Evolutionary conservation across 2,329 filamentous ascomycete genomes (phyloP), one percentile per base, ranked within the genome.

Genomic region (Neonectria neomacrospora): DNA sequence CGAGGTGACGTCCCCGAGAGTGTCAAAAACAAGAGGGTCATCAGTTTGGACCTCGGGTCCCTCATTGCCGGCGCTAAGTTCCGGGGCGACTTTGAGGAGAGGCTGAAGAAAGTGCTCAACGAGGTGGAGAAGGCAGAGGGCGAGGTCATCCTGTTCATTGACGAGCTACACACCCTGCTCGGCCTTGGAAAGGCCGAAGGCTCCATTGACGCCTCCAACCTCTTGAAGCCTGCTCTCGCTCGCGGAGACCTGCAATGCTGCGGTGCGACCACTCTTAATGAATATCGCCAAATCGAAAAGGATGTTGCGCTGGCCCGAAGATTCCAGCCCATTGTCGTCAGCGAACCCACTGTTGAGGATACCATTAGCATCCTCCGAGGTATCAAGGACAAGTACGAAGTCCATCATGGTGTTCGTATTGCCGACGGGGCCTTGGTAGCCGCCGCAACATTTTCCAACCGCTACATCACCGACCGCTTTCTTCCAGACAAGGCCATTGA

Each of bases 401-500:
- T 98, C 0, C 96, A 98, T 70, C 96, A 99, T 74, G 95, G 96
- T 79, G 95, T 98, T 0, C 87, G 94, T 57, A 98, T 99, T 69
- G 97, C 93, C 0, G 96, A 98, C 73, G 91, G 91, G 2, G 94
- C 96, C 7, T 82, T 98, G 11, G 95, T 99, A 14, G 94, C 96
- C 2, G 95, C 96, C 2, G 94, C 95, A 2, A 92, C 93, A 0
- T 92, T 96, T 75, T 96, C 92, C 66, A 98, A 98, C 74, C 91
- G 96, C 54, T 99, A 98, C 77, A 96, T 99, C 70, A 97, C 94
- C 14, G 95, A 98, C 75, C 90, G 96, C 2, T 98, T 97, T 79
- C 83, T 98, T 1, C 96, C 96, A 0, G 96, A 99, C 79, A 98
- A 98, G 77, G 96, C 96, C 3, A 98, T 99, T 67, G 96, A 98